Evolutionary conservation across 2,329 filamentous ascomycete genomes (phyloP).

Genomic region (Beauveria medogensis): DNA sequence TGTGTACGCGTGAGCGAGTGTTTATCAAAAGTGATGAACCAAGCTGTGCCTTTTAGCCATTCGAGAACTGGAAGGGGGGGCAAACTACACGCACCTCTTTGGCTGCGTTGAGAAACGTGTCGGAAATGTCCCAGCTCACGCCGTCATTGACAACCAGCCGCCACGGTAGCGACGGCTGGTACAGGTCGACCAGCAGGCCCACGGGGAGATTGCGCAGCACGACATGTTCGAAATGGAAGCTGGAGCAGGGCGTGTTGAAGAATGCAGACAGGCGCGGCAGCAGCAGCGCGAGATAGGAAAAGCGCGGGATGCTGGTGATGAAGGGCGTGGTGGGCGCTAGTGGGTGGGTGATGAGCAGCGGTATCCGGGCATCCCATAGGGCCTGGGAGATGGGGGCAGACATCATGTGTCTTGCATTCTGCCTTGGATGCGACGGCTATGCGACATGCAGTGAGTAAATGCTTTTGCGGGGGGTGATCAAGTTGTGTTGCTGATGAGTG

Average conservation of each 20-base stretch:
- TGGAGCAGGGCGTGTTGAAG: conserved; percentile 47
- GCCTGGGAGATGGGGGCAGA: conserved; percentile 31
- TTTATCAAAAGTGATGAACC: too few relatives aligned
- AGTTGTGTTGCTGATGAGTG: background rate
- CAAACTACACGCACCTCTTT: conserved; percentile 43
- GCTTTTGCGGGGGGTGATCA: background rate
- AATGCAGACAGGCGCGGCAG: conserved; percentile 46
- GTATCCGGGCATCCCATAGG: conserved; percentile 48
- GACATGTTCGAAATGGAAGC: conserved; percentile 50
- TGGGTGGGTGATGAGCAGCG: conserved; percentile 46
- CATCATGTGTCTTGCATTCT: conserved; percentile 13
- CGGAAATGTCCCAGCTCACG: conserved; percentile 49
- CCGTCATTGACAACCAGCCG: conserved; percentile 46
- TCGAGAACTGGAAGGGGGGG: background rate
- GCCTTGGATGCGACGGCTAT: background rate
- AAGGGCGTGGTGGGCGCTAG: conserved; percentile 40
- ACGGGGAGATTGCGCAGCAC: conserved; percentile 46
- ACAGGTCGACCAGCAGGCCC: conserved; percentile 48
- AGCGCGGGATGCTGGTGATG: conserved; percentile 46
- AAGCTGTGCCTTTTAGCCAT: background rate
- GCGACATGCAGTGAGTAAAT: background rate
- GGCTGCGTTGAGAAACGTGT: conserved; percentile 56
- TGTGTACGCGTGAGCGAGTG: conserved; percentile 18
- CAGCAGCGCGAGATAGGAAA: conserved; percentile 51
- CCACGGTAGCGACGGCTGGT: conserved; percentile 48